A percentile compares a stretch with the other conserved stretches of the same genome.
Evolutionary conservation across 768 basidiomycete genomes (phyloP).

Genomic region (Termitomyces sp.): DNA sequence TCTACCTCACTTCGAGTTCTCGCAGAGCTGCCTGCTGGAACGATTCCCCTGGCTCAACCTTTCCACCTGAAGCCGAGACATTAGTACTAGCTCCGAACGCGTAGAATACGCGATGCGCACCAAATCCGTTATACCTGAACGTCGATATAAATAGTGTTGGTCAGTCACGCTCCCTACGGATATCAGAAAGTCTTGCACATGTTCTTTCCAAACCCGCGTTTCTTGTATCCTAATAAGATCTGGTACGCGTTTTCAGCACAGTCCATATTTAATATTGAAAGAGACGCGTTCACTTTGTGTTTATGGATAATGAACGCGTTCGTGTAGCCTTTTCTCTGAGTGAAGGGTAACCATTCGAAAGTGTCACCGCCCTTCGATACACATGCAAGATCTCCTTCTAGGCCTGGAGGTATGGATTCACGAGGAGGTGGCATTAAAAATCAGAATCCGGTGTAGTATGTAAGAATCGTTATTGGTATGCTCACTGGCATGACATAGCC

Average conservation of each 20-base stretch:
- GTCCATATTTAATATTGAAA: neutral
- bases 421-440: neutral
- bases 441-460: no score
- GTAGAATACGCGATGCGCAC: conserved; percentile 27
- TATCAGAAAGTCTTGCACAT: conserved; percentile 42
- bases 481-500: no score
- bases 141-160: conserved; percentile 1
- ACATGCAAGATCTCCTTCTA: conserved; percentile 27
- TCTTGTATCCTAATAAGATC: conserved; percentile 76
- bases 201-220: conserved; percentile 66
- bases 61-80: conserved; percentile 47
- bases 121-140: conserved; percentile 81
- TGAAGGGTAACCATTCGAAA: conserved; percentile 44
- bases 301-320: conserved; percentile 60
- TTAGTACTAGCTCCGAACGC: no score
- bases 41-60: conserved; percentile 75
- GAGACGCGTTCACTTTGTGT: conserved; percentile 34
- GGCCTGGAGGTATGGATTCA: conserved; percentile 39
- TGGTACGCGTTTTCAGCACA: conserved; percentile 19
- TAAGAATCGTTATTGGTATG: no score
- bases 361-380: conserved; percentile 35
- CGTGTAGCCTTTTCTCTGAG: conserved; percentile 51
- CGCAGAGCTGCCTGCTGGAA: conserved; percentile 67
- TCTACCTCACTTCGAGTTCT: conserved; percentile 52
- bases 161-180: neutral